Percentiles rank a stretch among this genome's conserved stretches.
Evolutionary conservation across 768 basidiomycete genomes (phyloP).

Genomic region (Xerocomellus amylosporus): DNA sequence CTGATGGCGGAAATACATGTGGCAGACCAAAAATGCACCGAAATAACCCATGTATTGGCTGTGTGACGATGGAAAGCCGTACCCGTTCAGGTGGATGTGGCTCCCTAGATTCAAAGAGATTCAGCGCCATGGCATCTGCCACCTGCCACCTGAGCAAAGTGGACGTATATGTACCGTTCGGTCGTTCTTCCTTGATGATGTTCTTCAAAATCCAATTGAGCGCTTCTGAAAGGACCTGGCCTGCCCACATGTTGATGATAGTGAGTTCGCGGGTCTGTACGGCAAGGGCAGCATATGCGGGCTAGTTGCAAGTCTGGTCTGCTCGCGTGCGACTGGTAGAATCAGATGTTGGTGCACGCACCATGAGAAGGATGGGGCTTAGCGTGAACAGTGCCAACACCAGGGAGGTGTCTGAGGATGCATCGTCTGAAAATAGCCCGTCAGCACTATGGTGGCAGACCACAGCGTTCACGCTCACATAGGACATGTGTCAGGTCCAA

Average conservation of each 20-base stretch:
- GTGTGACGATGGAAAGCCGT: conserved; percentile 87
- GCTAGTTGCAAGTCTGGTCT: conserved; percentile 39
- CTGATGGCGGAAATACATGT: conserved; percentile 66
- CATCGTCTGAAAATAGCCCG: conserved; percentile 48
- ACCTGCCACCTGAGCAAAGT: background rate
- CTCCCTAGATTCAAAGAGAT: conserved; percentile 10
- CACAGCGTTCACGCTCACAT: conserved; percentile 38
- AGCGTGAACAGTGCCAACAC: conserved; percentile 61
- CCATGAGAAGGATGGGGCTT: conserved; percentile 72
- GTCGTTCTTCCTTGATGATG: conserved; percentile 64
- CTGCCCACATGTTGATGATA: conserved; percentile 82
- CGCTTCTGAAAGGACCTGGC: conserved; percentile 69
- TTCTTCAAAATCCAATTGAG: conserved; percentile 71
- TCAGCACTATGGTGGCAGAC: background rate
- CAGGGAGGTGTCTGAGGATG: conserved; percentile 54
- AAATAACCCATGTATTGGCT: conserved; percentile 93
- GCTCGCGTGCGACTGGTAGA: background rate
- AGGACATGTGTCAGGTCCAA: conserved; percentile 67
- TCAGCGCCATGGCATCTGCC: background rate
- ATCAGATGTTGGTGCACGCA: conserved; percentile 24
- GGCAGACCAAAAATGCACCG: conserved; percentile 69
- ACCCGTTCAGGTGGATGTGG: conserved; percentile 48
- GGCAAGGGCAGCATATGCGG: conserved; percentile 73
- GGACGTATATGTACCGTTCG: conserved; percentile 46
- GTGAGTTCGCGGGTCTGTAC: conserved; percentile 75